Evolutionary conservation across 148 eudicot genomes (phyloP), one percentile per base, ranked within the genome.

Genomic region (Spergularia marina): DNA sequence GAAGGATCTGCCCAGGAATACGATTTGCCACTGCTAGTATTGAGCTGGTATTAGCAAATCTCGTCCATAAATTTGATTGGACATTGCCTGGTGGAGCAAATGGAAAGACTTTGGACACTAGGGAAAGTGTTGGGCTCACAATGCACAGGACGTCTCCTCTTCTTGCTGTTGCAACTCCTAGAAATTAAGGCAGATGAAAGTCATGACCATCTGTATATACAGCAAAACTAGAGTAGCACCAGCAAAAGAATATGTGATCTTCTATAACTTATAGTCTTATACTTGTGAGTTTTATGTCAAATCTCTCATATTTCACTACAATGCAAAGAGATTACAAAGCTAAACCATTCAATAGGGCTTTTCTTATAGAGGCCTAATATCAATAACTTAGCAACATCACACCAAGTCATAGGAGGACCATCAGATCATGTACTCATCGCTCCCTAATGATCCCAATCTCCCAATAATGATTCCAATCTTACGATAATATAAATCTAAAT

Each of bases 1-100:
- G 86, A 63, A 78, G 86, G 56, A 72, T 77, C 1, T 84, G 84
- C 67, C 86, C 84, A 1, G 84, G 80, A 13, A 84, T 76, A 23
- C 55, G 70, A 15, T 84, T 81, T 64, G 84, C 86, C 17, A 64
- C 47, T 30, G 75, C 71, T 66, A 76, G 16, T 54, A 81, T 44
- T 67, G 76, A 83, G 77, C 79, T 83, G 12, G 73, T 65, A 21
- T 25, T 83, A 34, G 83, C 83, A 18, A 80, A 80, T 47, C 83
- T 80, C 23, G 16, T 83, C 70, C 66, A 65, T 21, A 71, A 77
- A 39, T 83, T 83, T 44, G 83, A 83, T 36, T 83, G 86, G 83
- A 23, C 21, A 23, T 64, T 80, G 66, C 83, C 78, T 17, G 71
- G 53, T 57, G 81, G 78, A 41, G 81, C 57, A 51, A 61, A 63